Conservation (phyloP, 495 filamentous ascomycete species). For the Talaromyces proteolyticus region DNA sequence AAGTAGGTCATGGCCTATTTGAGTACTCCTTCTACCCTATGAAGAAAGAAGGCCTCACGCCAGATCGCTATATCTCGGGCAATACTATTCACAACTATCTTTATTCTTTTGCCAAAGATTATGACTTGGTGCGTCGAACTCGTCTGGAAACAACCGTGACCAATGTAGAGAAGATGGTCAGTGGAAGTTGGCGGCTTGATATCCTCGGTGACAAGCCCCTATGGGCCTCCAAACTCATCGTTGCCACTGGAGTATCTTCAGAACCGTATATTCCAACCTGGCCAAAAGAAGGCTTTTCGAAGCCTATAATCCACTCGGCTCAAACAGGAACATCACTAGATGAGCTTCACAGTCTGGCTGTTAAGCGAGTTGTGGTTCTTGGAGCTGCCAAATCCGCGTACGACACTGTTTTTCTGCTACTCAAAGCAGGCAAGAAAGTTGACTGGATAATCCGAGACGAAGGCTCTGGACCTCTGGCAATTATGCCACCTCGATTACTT, state of each 20-base stretch:
- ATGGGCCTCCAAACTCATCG: constrained; percentile 49
- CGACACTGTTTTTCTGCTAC: constrained; percentile 16
- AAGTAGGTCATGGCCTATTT: constrained; percentile 29
- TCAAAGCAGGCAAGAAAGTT: constrained; percentile 40
- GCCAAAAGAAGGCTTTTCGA: background rate
- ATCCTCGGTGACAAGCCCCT: background rate
- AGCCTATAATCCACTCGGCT: constrained; percentile 8
- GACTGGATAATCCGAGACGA: constrained; percentile 69
- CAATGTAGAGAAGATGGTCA: constrained; percentile 22
- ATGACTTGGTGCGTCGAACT: constrained; percentile 12
- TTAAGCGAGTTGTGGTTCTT: constrained; percentile 13
- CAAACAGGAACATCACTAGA: background rate
- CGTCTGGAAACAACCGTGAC: constrained; percentile 12
- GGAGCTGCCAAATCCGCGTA: constrained; percentile 23
- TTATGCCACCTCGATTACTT: constrained; percentile 9
- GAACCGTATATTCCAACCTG: constrained; percentile 45
- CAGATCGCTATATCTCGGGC: constrained; percentile 12
- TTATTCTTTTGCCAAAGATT: constrained; percentile 10
- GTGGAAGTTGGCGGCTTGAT: background rate
- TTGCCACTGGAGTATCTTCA: constrained; percentile 66
- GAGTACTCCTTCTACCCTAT: constrained; percentile 23
- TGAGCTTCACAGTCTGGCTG: background rate
- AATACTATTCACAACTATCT: constrained; percentile 15
- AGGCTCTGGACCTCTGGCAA: constrained; percentile 48
- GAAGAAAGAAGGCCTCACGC: constrained; percentile 10